Evolutionary conservation across 2,329 filamentous ascomycete genomes (phyloP).

Genomic region (Elsinoe necatrix): DNA sequence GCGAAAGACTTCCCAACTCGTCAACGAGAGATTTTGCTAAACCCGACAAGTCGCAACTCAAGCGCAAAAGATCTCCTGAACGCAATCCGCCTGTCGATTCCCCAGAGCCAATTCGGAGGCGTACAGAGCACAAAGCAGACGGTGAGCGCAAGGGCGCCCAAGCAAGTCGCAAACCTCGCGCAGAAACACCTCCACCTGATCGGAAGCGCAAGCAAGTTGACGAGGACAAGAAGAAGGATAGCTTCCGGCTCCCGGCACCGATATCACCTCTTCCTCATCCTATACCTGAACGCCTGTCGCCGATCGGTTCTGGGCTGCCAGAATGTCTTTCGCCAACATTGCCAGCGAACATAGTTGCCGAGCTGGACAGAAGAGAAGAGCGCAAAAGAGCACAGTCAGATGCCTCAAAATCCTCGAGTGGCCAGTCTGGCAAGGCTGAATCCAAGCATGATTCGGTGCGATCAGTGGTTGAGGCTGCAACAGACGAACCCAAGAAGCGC

Average conservation of each 20-base stretch:
- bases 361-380: slow-evolving; percentile 35
- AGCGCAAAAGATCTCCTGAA: slow-evolving; percentile 14
- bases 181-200: not conserved
- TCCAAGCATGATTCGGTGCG: slow-evolving; percentile 15
- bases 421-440: slow-evolving; percentile 4
- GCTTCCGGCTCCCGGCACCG: slow-evolving; percentile 13
- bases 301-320: slow-evolving; percentile 27
- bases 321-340: slow-evolving; percentile 51
- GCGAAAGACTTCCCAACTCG: not conserved
- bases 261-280: slow-evolving; percentile 15
- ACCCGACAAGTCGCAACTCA: not conserved
- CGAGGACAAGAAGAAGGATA: not conserved
- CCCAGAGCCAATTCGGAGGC: not conserved
- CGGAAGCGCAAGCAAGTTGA: not conserved
- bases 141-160: not conserved
- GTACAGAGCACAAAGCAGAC: not conserved
- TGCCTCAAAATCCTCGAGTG: slow-evolving; percentile 19
- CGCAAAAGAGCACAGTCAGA: slow-evolving; percentile 21
- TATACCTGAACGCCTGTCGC: slow-evolving; percentile 7
- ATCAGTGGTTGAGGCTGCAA: not conserved
- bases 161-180: not conserved
- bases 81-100: not conserved
- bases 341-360: slow-evolving; percentile 47
- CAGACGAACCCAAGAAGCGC: slow-evolving; percentile 1
- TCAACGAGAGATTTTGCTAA: slow-evolving; percentile 1